Evolutionary conservation across 495 filamentous ascomycete genomes (phyloP).

Genomic region (Neurospora pannonica): DNA sequence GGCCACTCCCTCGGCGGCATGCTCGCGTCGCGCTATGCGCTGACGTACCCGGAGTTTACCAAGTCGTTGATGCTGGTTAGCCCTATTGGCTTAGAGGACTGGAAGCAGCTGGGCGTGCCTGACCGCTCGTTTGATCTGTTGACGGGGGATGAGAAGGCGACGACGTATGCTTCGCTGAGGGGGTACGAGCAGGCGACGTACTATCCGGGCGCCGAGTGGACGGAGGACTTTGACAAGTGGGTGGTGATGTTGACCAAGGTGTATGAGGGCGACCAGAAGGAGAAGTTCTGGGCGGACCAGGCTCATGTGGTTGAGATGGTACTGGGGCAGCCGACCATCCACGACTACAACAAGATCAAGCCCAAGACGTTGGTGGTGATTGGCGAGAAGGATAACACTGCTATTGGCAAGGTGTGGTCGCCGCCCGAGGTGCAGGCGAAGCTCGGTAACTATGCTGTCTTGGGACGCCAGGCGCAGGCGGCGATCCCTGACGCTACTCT

Average conservation of each 20-base stretch:
- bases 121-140: slow-evolving; percentile 24
- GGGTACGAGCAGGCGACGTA: slow-evolving; percentile 36
- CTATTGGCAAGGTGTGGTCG: slow-evolving; percentile 38
- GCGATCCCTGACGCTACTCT: slow-evolving; percentile 31
- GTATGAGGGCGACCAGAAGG: slow-evolving; percentile 26
- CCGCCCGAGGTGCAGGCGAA: slow-evolving; percentile 27
- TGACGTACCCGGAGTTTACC: slow-evolving; percentile 31
- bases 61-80: slow-evolving; percentile 24
- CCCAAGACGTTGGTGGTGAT: slow-evolving; percentile 28
- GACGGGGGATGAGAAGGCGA: slow-evolving; percentile 18
- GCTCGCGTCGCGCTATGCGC: slow-evolving; percentile 30
- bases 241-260: slow-evolving; percentile 37
- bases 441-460: slow-evolving; percentile 31
- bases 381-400: slow-evolving; percentile 34
- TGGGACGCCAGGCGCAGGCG: slow-evolving; percentile 29
- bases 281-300: slow-evolving; percentile 24
- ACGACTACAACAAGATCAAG: slow-evolving; percentile 30
- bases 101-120: slow-evolving; percentile 33
- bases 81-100: slow-evolving; percentile 38
- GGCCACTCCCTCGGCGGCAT: slow-evolving; percentile 42
- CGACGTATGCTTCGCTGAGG: slow-evolving; percentile 27
- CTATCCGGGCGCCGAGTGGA: slow-evolving; percentile 28
- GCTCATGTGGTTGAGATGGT: slow-evolving; percentile 35
- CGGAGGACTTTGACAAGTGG: slow-evolving; percentile 31
- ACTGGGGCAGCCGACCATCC: slow-evolving; percentile 32